phyloP scores from a whole-genome alignment of 1,139 yeast genomes.

The Hyphopichia pseudoburtonii region DNA sequence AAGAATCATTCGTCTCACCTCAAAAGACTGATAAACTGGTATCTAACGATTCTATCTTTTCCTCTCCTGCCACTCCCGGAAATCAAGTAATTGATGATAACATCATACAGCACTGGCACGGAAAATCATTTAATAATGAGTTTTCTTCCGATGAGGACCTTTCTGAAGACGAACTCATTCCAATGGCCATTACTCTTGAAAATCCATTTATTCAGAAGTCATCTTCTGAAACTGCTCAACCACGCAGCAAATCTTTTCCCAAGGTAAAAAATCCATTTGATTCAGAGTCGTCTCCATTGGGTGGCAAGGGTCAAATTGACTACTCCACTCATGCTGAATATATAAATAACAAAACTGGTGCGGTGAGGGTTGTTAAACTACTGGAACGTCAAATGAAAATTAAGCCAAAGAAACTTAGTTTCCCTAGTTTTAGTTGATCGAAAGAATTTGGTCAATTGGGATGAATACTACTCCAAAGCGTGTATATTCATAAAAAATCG shows the following conservation, averaged over 20 bases:
- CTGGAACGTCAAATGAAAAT: constrained; percentile 35
- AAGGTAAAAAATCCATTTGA: constrained; percentile 3
- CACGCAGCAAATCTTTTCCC: background rate
- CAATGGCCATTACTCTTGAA: constrained; percentile 7
- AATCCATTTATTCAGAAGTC: constrained; percentile 20
- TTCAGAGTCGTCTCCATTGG: constrained; percentile 3
- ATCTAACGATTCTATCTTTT: background rate
- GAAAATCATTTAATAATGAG: constrained; percentile 25
- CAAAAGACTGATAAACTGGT: background rate
- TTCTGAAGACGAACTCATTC: constrained; percentile 11
- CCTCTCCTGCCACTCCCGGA: constrained; percentile 28
- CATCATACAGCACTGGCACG: constrained; percentile 39
- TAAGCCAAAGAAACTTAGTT: constrained; percentile 43
- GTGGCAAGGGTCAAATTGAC: constrained; percentile 16
- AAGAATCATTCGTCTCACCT: constrained; percentile 3
- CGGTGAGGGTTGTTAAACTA: constrained; percentile 32
- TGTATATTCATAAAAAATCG: no score
- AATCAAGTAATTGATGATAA: constrained; percentile 36
- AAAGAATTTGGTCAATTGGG: no score
- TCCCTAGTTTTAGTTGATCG: constrained; percentile 10
- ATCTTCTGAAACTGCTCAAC: no score
- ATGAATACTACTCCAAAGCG: no score
- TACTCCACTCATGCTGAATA: constrained; percentile 42
- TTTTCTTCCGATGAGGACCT: constrained; percentile 34
- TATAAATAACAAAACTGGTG: constrained; percentile 40